phyloP scores from a whole-genome alignment of 805 yeast species.

The Nakazawaea sp. region DNA sequence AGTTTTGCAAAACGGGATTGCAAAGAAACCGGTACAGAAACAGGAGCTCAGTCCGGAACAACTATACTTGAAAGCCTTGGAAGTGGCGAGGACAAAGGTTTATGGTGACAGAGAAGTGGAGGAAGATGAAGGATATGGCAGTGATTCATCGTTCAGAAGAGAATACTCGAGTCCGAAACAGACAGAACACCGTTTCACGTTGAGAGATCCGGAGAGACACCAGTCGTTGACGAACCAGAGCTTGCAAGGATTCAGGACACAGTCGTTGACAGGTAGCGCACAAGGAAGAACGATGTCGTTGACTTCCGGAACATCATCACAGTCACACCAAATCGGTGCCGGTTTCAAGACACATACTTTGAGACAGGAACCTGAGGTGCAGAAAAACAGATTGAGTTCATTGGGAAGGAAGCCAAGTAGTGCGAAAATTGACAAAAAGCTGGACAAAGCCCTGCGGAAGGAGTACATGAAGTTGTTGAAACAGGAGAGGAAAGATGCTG shows the following conservation, averaged over 20 bases:
- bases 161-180: neutral
- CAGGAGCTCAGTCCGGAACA: slow-evolving; percentile 34
- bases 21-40: neutral
- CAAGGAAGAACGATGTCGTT: slow-evolving; percentile 3
- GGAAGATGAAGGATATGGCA: slow-evolving; percentile 9
- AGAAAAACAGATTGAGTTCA: slow-evolving; percentile 12
- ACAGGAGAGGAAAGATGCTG: slow-evolving; percentile 19
- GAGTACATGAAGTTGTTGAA: slow-evolving; percentile 16
- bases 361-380: slow-evolving; percentile 12
- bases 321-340: neutral
- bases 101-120: slow-evolving; percentile 31
- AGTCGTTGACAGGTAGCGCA: slow-evolving; percentile 13
- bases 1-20: neutral
- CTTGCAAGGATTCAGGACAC: slow-evolving; percentile 8
- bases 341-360: slow-evolving; percentile 1
- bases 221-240: neutral
- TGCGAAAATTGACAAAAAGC: slow-evolving; percentile 15
- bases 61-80: slow-evolving; percentile 47
- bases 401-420: neutral
- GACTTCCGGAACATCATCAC: neutral
- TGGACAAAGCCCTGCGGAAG: slow-evolving; percentile 18
- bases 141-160: slow-evolving; percentile 10
- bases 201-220: neutral
- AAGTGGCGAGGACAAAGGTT: slow-evolving; percentile 49
- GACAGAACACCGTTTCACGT: neutral